Evolutionary conservation across 495 filamentous ascomycete species (phyloP), one percentile per base, ranked within the genome.

Genomic region (Neurospora pannonica): DNA sequence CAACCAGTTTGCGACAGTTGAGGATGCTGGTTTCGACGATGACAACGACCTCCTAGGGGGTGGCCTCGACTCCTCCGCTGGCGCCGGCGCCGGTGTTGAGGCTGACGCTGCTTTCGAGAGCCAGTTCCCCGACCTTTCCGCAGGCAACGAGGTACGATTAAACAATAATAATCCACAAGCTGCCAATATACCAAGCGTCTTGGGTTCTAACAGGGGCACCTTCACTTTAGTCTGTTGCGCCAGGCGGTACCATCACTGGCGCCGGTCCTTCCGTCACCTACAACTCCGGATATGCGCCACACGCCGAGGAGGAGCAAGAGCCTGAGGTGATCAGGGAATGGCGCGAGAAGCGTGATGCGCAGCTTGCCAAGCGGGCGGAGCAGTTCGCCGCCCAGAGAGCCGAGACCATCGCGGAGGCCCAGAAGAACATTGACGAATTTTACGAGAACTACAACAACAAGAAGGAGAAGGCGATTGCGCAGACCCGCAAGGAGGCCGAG

Each of bases 361-460:
- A 88, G 75, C 89, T 95, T 72, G 85, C 91, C 74, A 92, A 92
- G 79, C 93, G 94, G 75, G 91, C 91, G 67, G 90, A 94, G 81
- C 86, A 92, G 77, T 93, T 93, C 46, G 88, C 89, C 38, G 84
- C 88, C 70, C 92, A 93, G 83, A 97, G 97, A 79, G 87, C 85
- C 37, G 89, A 94, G 81, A 97, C 94, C 9, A 84, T 97, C 79
- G 89, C 91, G 81, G 93, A 93, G 76, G 97, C 97, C 43, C 94
- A 91, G 74, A 86, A 92, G 77, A 92, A 94, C 81, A 95, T 98
- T 74, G 96, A 99, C 78, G 97, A 97, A 78, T 99, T 99, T 86
- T 99, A 99, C 86, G 94, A 97, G 81, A 97, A 97, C 81, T 99
- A 99, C 88, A 97, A 97, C 85, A 91, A 91, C 80, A 97, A 97